Evolutionary conservation across 352 stramenopile species (phyloP), one percentile per base, ranked within the genome.

Genomic region (Thalassiosira allenii): DNA sequence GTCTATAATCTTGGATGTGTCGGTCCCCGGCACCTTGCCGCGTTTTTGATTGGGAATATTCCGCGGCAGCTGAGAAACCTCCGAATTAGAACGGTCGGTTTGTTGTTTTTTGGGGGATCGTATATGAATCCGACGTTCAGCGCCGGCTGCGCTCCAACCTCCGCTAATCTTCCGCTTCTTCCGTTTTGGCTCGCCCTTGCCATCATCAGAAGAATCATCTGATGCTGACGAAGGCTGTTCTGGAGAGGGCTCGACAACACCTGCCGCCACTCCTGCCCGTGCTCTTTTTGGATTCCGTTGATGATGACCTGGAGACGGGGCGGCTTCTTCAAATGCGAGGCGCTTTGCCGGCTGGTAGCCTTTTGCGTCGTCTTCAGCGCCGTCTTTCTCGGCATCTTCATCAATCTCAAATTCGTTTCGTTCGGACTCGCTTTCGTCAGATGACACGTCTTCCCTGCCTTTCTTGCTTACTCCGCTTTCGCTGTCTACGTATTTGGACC

Each of bases 71-170:
- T n/a, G n/a, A n/a, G n/a, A n/a, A n/a, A n/a, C n/a, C n/a, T n/a
- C n/a, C n/a, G n/a, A n/a, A 47, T 47, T 47, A 47, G 37, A 47
- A 47, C 37, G n/a, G n/a, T n/a, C n/a, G n/a, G n/a, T 47, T 47
- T 47, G 37, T 47, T 47, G 9, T 9, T 9, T 47, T 9, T 17
- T 47, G 17, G 37, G 37, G 9, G 37, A 47, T 47, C 37, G 9
- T 9, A 47, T n/a, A n/a, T n/a, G n/a, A n/a, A n/a, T n/a, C n/a
- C n/a, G n/a, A n/a, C n/a, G n/a, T n/a, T n/a, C n/a, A n/a, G n/a
- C n/a, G n/a, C n/a, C n/a, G n/a, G n/a, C n/a, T n/a, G n/a, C n/a
- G n/a, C n/a, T n/a, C n/a, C n/a, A n/a, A n/a, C n/a, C n/a, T n/a
- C n/a, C n/a, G n/a, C n/a, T n/a, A 8, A 47, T 47, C 37, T 9